Conservation (phyloP, 768 basidiomycete species). For the Phanerodontia chrysosporium region DNA sequence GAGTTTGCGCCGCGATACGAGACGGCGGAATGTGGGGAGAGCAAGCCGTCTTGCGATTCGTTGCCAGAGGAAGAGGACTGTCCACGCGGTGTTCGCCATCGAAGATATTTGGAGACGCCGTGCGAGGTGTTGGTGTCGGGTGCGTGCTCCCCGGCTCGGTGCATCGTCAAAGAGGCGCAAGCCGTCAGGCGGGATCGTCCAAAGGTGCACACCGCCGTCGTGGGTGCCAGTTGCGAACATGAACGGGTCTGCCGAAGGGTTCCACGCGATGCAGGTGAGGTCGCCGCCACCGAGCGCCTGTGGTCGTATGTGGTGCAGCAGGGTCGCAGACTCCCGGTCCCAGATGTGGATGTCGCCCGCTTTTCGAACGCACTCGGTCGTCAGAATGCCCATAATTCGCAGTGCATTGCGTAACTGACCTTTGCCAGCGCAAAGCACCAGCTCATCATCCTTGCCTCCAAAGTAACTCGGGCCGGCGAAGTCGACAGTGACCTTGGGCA, state of each 20-base stretch:
- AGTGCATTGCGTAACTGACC: conserved; percentile 32
- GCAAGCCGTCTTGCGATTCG: not conserved
- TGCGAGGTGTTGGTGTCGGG: conserved; percentile 10
- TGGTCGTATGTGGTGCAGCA: conserved; percentile 66
- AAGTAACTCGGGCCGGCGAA: conserved; percentile 83
- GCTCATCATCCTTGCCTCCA: conserved; percentile 73
- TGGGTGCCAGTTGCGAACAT: conserved; percentile 72
- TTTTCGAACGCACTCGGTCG: conserved; percentile 24
- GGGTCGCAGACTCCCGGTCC: conserved; percentile 74
- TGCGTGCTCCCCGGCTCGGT: conserved; percentile 11
- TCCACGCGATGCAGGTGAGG: conserved; percentile 78
- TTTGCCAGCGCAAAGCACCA: conserved; percentile 77
- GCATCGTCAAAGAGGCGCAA: not conserved
- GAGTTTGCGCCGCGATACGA: not conserved
- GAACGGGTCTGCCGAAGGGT: conserved; percentile 56
- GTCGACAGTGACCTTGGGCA: conserved; percentile 63
- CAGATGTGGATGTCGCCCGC: conserved; percentile 83
- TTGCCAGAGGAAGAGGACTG: conserved; percentile 6
- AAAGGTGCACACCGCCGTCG: conserved; percentile 69
- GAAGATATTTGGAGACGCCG: conserved; percentile 10
- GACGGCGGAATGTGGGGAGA: not conserved
- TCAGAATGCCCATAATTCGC: not conserved
- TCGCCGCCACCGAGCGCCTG: conserved; percentile 57
- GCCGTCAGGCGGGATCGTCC: conserved; percentile 36
- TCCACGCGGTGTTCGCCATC: conserved; percentile 8